These are phyloP conservation scores for Apocynum venetum DNA, from an alignment of 257 asterid species.

Conservation along the genomic window DNA sequence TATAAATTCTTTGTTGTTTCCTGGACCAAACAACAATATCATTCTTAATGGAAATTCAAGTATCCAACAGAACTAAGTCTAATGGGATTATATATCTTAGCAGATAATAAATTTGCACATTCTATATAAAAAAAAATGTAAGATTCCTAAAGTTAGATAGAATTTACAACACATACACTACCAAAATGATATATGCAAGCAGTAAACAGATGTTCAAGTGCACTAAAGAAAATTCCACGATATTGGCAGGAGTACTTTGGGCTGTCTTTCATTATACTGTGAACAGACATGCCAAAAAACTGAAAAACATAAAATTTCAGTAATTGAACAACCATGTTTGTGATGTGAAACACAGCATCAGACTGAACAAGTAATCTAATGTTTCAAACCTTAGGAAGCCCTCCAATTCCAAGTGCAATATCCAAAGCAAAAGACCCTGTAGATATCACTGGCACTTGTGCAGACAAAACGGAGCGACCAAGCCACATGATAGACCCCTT, in stretches of 20 bases:
- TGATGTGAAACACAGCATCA: not conserved
- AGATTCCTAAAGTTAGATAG: not conserved
- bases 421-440: constrained; percentile 91
- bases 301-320: not conserved
- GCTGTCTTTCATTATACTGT: not conserved
- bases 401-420: constrained; percentile 83
- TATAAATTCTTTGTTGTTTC: not conserved
- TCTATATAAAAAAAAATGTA: not conserved
- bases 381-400: constrained; percentile 73
- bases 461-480: constrained; percentile 56
- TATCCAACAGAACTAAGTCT: not conserved
- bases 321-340: not conserved
- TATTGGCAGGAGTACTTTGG: not conserved
- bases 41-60: not conserved
- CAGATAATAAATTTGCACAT: no score
- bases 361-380: constrained; percentile 3
- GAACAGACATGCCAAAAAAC: not conserved
- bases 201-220: not conserved
- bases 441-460: constrained; percentile 76
- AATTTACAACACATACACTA: not conserved
- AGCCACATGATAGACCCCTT: constrained; percentile 99
- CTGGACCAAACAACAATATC: not conserved
- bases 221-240: not conserved
- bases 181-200: not conserved
- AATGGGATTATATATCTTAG: not conserved